Conservation (phyloP, 768 basidiomycete genomes). For the Tephrocybe sp. region DNA sequence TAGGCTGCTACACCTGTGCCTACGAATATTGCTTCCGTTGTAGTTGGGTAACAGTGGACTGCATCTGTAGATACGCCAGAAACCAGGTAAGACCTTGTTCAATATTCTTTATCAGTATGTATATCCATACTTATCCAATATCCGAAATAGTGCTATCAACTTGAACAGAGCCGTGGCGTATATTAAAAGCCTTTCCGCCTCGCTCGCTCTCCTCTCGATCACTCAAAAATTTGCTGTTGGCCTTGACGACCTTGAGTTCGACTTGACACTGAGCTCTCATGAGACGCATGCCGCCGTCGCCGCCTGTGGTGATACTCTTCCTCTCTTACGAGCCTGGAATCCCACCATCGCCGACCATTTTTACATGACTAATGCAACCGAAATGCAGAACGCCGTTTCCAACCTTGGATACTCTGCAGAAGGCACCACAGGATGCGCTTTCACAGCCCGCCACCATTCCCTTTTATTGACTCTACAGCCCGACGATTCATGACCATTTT, state of each 20-base stretch:
- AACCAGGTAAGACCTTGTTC: too few relatives aligned
- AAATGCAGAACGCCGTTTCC: slow-evolving; percentile 13
- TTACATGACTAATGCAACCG: slow-evolving; percentile 13
- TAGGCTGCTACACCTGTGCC: too few relatives aligned
- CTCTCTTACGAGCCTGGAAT: slow-evolving; percentile 10
- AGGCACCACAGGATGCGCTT: slow-evolving; percentile 19
- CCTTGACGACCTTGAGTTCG: neutral
- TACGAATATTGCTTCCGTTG: too few relatives aligned
- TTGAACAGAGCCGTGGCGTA: too few relatives aligned
- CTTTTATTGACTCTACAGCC: slow-evolving; percentile 20
- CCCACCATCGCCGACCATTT: slow-evolving; percentile 6
- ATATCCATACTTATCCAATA: too few relatives aligned
- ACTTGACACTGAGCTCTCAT: neutral
- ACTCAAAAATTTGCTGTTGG: neutral
- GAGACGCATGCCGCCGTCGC: neutral
- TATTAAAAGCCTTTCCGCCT: too few relatives aligned
- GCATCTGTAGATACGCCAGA: too few relatives aligned
- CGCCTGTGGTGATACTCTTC: slow-evolving; percentile 14
- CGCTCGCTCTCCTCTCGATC: neutral
- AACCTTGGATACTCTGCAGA: slow-evolving; percentile 13
- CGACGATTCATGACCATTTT: slow-evolving; percentile 17
- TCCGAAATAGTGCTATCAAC: too few relatives aligned
- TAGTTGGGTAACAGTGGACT: too few relatives aligned
- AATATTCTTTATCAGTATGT: too few relatives aligned
- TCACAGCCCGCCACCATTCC: slow-evolving; percentile 13